These are phyloP conservation scores for Vicia sativa DNA, from an alignment of 306 rosid genomes.

Conservation along the genomic window DNA sequence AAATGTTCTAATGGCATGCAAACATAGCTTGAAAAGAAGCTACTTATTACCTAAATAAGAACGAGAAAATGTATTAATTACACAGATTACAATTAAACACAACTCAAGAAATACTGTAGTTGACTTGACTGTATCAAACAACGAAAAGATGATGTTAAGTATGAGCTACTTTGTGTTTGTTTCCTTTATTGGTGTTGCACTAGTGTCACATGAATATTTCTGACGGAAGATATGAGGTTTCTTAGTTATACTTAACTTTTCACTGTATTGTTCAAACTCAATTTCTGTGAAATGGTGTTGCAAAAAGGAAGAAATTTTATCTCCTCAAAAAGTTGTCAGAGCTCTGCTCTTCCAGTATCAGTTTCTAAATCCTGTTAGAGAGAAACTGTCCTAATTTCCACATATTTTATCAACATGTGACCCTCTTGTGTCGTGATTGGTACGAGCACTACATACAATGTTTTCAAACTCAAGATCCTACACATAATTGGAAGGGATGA, in stretches of 20 bases:
- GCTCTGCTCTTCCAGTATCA: too few species aligned
- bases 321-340: background rate
- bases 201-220: background rate
- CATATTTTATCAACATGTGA: background rate
- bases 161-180: background rate
- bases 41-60: conserved; percentile 5
- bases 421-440: background rate
- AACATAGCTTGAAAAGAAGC: conserved; percentile 31
- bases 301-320: background rate
- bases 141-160: background rate
- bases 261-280: background rate
- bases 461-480: background rate
- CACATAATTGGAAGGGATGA: too few species aligned
- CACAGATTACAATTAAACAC: conserved; percentile 10
- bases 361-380: background rate
- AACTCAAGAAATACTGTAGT: background rate
- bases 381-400: background rate
- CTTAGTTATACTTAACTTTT: background rate
- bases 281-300: background rate
- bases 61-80: conserved; percentile 14
- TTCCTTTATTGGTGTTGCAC: background rate
- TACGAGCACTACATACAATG: background rate
- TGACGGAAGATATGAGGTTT: background rate
- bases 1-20: conserved; percentile 21
- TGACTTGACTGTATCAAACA: conserved; percentile 8